Percentiles rank a stretch among this genome's conserved stretches.
Evolutionary conservation across 306 rosid species (phyloP).

Genomic region (Begonia peltatifolia): DNA sequence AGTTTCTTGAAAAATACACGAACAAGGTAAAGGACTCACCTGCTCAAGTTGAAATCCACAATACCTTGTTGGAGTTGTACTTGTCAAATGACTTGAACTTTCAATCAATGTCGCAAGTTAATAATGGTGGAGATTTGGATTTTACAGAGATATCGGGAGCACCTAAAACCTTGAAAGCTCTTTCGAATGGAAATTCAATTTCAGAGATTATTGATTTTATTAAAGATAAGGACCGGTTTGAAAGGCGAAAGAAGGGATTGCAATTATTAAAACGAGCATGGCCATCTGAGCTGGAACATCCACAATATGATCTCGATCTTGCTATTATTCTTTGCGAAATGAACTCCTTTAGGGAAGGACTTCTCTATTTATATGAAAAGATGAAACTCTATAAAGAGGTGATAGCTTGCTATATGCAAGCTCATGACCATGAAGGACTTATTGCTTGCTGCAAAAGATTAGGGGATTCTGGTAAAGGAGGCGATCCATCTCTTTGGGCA

Average conservation of each 20-base stretch:
- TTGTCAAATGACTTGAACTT: constrained; percentile 77
- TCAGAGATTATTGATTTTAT: constrained; percentile 25
- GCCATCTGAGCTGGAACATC: constrained; percentile 73
- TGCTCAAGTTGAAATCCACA: constrained; percentile 94
- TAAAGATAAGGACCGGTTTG: constrained; percentile 27
- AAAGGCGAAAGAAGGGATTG: constrained; percentile 69
- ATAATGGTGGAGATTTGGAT: constrained; percentile 25
- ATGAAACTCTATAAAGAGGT: constrained; percentile 94
- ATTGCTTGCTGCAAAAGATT: constrained; percentile 88
- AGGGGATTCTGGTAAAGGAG: constrained; percentile 87
- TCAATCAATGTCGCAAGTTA: constrained; percentile 49
- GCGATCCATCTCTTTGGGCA: constrained; percentile 96
- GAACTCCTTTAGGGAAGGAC: constrained; percentile 79
- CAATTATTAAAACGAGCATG: constrained; percentile 58
- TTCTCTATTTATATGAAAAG: constrained; percentile 83
- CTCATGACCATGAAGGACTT: constrained; percentile 84
- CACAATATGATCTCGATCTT: constrained; percentile 87
- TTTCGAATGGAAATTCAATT: constrained; percentile 38
- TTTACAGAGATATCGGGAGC: constrained; percentile 24
- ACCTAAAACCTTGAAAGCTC: constrained; percentile 15
- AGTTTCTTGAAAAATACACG: constrained; percentile 80
- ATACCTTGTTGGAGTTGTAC: constrained; percentile 86
- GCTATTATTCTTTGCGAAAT: constrained; percentile 88
- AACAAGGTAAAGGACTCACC: constrained; percentile 83
- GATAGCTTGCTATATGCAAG: constrained; percentile 91